Base-by-base conservation (phyloP, 768 basidiomycete genomes). In the Cystofilobasidium ferigula region DNA sequence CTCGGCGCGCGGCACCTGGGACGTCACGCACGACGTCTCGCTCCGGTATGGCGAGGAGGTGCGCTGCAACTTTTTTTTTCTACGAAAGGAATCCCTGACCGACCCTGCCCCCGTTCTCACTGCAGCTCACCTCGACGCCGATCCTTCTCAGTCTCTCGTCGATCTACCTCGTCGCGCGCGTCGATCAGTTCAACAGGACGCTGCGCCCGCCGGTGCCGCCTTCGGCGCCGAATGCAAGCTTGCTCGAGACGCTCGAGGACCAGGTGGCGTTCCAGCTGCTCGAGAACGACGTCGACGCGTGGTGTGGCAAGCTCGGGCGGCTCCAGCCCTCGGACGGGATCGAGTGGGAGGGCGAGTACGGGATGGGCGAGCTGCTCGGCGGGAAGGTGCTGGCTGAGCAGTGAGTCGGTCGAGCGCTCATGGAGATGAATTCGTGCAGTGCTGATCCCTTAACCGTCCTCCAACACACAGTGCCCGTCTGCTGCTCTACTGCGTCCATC, bases 111-210 rank as follows among this genome's bases (percentile, higher is more conserved):
- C 22, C 40, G 5, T 22, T 30, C 34, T n/a, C 48, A 14, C 26
- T 30, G 48, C 48, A 24, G 5, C n/a, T 26, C 45, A 64, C 54
- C 22, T 57, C 45, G 30, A 36, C 24, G 14, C 54, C 43, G 24
- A 45, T 16, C 42, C 57, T 30, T 12, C 43, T 64, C 36, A 48
- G 40, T 4, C 56, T 66, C 18, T 48, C 47, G 20, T 66, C 64
- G 8, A 28, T 66, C 60, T 40, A 70, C 62, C 69, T 67, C 61
- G 51, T 60, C 45, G 32, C 69, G 47, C 75, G 76, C 61, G 74
- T 73, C 28, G 75, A 76, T 42, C 76, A 77, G 68, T 75, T 76
- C 72, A 76, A 75, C 70, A 70, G 69, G 26, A 58, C 64, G 14
- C 64, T 66, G n/a, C 64, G 64, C 1, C 64, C 64, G 22, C 57